phyloP scores from a whole-genome alignment of 352 stramenopile species.

The Globisporangium rhizosaccharum region DNA sequence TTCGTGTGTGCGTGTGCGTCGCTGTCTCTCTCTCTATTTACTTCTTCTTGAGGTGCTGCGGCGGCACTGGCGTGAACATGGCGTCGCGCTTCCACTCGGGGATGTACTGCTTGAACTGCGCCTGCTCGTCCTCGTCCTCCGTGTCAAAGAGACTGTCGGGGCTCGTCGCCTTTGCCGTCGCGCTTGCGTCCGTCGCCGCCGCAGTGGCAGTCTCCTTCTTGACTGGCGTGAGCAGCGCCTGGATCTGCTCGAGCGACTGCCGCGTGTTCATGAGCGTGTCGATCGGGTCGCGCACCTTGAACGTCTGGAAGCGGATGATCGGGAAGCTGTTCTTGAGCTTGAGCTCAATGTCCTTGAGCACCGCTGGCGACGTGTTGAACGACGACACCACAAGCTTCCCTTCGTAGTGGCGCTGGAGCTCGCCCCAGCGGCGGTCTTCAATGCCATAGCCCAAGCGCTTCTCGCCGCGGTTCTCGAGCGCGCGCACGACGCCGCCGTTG shows the following conservation, averaged over 20 bases:
- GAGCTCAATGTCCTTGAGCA: slow-evolving; percentile 66
- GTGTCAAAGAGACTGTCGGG: slow-evolving; percentile 53
- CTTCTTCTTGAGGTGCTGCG: slow-evolving; percentile 56
- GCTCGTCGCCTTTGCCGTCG: slow-evolving; percentile 29
- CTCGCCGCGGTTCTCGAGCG: slow-evolving; percentile 76
- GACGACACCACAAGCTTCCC: slow-evolving; percentile 83
- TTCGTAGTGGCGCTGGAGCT: slow-evolving; percentile 82
- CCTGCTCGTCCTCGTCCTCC: slow-evolving; percentile 53
- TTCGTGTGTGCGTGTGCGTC: neutral
- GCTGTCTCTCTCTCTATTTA: slow-evolving; percentile 12
- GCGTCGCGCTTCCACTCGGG: slow-evolving; percentile 83
- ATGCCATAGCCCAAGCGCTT: slow-evolving; percentile 79
- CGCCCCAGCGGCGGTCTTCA: slow-evolving; percentile 82
- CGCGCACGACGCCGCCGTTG: slow-evolving; percentile 67
- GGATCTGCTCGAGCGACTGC: slow-evolving; percentile 52
- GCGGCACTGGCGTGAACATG: slow-evolving; percentile 56
- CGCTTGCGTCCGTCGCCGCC: slow-evolving; percentile 26
- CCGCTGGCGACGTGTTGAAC: slow-evolving; percentile 73
- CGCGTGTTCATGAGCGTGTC: slow-evolving; percentile 83
- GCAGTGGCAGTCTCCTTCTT: slow-evolving; percentile 20
- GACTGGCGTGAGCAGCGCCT: slow-evolving; percentile 48
- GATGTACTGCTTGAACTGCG: slow-evolving; percentile 76
- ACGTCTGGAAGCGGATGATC: slow-evolving; percentile 83
- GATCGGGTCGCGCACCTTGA: slow-evolving; percentile 80
- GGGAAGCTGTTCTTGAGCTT: slow-evolving; percentile 85